These are phyloP conservation scores for Cymbopogon citratus DNA, from an alignment of 176 grass and related monocot genomes.

Conservation along the genomic window DNA sequence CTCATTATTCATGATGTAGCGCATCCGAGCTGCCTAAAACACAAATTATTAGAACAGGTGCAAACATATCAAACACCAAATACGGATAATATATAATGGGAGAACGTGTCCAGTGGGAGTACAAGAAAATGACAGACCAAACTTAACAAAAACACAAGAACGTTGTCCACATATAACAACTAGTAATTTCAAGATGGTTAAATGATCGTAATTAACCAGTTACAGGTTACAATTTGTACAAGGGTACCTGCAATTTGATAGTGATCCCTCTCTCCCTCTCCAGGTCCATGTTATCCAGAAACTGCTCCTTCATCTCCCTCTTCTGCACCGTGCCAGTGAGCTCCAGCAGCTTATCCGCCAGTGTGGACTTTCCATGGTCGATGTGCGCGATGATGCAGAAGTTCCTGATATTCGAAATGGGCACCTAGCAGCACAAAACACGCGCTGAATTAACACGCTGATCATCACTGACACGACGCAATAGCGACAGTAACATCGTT, in stretches of 20 bases:
- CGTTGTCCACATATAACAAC: background rate
- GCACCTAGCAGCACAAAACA: constrained; percentile 48
- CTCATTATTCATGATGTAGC: constrained; percentile 69
- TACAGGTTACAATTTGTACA: background rate
- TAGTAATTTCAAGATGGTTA: background rate
- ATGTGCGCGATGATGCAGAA: constrained; percentile 96
- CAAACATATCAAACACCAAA: background rate
- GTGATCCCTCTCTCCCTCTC: constrained; percentile 98
- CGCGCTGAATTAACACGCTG: background rate
- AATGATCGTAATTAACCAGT: background rate
- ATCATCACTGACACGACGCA: background rate
- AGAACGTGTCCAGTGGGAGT: background rate
- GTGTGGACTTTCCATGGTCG: constrained; percentile 94
- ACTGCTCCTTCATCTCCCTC: constrained; percentile 97
- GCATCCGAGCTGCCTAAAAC: constrained; percentile 94
- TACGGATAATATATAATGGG: background rate
- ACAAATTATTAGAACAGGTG: constrained; percentile 19
- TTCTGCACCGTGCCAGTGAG: constrained; percentile 82
- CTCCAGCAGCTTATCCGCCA: constrained; percentile 93
- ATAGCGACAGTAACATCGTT: too few species aligned
- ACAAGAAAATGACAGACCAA: background rate
- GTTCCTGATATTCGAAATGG: constrained; percentile 94
- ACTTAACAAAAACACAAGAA: background rate
- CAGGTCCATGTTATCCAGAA: constrained; percentile 97
- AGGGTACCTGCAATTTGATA: constrained; percentile 84